Evolutionary conservation across 176 grass and related monocot species (phyloP), one percentile per base, ranked within the genome.

Genomic region (Avena insularis): DNA sequence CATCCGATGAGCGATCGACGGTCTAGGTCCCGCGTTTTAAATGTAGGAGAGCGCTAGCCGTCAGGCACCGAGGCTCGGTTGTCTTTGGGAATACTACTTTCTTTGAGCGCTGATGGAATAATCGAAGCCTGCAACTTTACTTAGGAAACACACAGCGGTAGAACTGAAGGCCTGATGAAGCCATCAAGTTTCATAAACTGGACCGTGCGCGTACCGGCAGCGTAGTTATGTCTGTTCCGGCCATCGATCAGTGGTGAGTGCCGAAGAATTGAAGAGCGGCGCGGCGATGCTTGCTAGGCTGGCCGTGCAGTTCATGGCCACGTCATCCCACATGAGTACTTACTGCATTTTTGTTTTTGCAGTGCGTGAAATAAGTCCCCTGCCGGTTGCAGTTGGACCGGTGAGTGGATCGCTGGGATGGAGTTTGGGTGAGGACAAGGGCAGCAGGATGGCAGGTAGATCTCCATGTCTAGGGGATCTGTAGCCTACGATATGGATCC

Each of bases 381-480:
- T 29, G 38, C 38, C 40, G n/a, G 59, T 25, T 63, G 21, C 60
- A 66, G 71, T 62, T 64, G 68, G 17, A 40, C 43, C 62, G 75
- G 85, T 81, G 69, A 81, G 12, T 50, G 12, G 11, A 82, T 75
- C 2, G 79, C 67, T 73, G 69, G 53, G 55, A 57, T 57, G 55
- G 20, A 16, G 49, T 76, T 20, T 64, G 70, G 47, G 9, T 20
- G 27, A 75, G 68, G 68, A 74, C 67, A 54, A 63, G 68, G 46
- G 69, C 69, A 40, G 56, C 9, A 25, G 23, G 23, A 40, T 40
- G 38, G 38, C 60, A 64, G 23, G 8, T 76, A 74, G 23, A 75
- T 75, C 72, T 75, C 46, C 72, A 75, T 27, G 72, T 75, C 46
- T 29, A 21, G 47, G 47, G 72, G 46, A 8, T 75, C 21, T 12